These are phyloP conservation scores for Rubia yunnanensis DNA, from an alignment of 257 asterid species.

Conservation along the genomic window DNA sequence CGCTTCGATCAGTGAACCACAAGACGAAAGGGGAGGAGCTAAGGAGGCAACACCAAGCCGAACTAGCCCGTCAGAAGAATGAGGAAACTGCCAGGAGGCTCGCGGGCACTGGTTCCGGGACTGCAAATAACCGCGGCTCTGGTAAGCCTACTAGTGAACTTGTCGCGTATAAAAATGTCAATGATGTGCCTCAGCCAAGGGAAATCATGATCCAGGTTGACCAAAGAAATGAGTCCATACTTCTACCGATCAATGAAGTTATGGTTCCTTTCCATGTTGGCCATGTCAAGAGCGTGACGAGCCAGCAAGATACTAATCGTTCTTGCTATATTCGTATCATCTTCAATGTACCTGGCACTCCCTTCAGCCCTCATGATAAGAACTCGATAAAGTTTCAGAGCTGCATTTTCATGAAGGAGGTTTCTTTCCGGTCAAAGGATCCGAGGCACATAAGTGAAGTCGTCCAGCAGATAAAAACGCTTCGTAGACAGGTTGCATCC, in stretches of 20 bases:
- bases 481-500: conserved; percentile 47
- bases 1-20: conserved; percentile 58
- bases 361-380: conserved; percentile 53
- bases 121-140: conserved; percentile 28
- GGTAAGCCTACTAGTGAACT: conserved; percentile 37
- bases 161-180: conserved; percentile 48
- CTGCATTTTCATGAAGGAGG: conserved; percentile 52
- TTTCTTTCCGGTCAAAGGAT: conserved; percentile 64
- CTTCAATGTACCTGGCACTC: conserved; percentile 72
- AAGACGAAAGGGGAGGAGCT: conserved; percentile 63
- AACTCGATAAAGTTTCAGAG: conserved; percentile 46
- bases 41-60: conserved; percentile 73
- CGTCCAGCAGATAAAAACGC: conserved; percentile 57
- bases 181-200: conserved; percentile 58
- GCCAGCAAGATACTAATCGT: conserved; percentile 61
- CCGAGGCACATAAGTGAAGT: conserved; percentile 64
- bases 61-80: conserved; percentile 66
- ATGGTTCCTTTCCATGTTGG: conserved; percentile 72
- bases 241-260: conserved; percentile 50
- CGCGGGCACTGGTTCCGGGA: conserved; percentile 40
- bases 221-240: conserved; percentile 60
- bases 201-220: conserved; percentile 71
- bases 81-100: conserved; percentile 70
- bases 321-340: conserved; percentile 59
- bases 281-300: conserved; percentile 54